Evolutionary conservation across 2,329 filamentous ascomycete genomes (phyloP).

Genomic region (Phialophora expanda): DNA sequence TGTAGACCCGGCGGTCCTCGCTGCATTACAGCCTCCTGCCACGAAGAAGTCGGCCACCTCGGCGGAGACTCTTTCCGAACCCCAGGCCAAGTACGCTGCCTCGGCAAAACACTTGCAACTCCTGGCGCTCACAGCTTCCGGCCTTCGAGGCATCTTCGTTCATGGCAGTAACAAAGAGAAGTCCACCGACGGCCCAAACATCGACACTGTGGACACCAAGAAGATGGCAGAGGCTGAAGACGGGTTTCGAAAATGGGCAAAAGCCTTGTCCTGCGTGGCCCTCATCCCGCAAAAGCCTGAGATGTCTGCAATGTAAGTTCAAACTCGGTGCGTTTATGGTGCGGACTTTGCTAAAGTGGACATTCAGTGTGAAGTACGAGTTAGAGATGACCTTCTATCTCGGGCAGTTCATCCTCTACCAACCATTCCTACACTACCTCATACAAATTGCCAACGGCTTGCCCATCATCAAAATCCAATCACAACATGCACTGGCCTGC

Average conservation of each 20-base stretch:
- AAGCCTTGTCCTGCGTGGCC: slow-evolving; percentile 24
- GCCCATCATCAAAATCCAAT: slow-evolving; percentile 66
- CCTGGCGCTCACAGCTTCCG: slow-evolving; percentile 14
- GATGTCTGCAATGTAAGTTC: slow-evolving; percentile 22
- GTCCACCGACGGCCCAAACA: slow-evolving; percentile 1
- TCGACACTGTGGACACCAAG: slow-evolving; percentile 25
- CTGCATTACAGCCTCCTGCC: slow-evolving; percentile 15
- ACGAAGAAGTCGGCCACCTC: slow-evolving; percentile 8
- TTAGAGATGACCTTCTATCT: slow-evolving; percentile 33
- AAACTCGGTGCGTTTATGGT: neutral
- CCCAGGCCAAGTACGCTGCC: slow-evolving; percentile 20
- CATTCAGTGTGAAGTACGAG: slow-evolving; percentile 28
- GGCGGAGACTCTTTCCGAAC: slow-evolving; percentile 15
- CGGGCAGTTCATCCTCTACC: slow-evolving; percentile 33
- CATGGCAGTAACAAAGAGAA: neutral
- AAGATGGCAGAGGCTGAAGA: slow-evolving; percentile 27
- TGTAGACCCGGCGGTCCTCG: slow-evolving; percentile 21
- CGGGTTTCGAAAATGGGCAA: slow-evolving; percentile 31
- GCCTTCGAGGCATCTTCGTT: slow-evolving; percentile 19
- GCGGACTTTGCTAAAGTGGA: neutral
- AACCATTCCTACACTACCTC: slow-evolving; percentile 37
- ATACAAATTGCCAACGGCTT: slow-evolving; percentile 68
- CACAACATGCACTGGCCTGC: slow-evolving; percentile 35
- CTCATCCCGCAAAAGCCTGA: slow-evolving; percentile 16
- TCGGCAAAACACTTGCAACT: slow-evolving; percentile 26